Base-by-base conservation (phyloP, 371 early-diverging fungal genomes). In the Mortierella sp. region DNA sequence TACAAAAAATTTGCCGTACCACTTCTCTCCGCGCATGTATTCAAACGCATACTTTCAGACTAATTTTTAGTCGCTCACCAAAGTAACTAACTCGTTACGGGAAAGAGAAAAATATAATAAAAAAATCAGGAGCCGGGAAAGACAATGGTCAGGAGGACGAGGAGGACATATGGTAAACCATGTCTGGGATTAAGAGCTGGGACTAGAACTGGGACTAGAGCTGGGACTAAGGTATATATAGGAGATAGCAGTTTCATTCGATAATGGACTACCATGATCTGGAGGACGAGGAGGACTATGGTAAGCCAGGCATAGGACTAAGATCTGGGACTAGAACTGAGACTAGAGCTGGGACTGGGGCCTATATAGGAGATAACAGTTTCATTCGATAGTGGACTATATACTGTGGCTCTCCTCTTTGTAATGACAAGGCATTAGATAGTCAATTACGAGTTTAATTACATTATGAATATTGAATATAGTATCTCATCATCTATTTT, bases 391-490 rank as follows among this genome's bases (percentile, higher is more conserved):
- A 35, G 35, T 35, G 35, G 35, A 35, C 35, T 35, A 35, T 43
- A 43, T 3, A 43, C 43, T 43, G 16, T 11, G 11, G 43, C 43
- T 14, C 43, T 43, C 43, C 4, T 16, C 16, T 2, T n/a, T 52
- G 24, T 52, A 16, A 52, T 3, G 24, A 28, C 12, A 55, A 55
- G 28, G 24, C 55, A 14, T 55, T 55, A 28, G 5, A 2, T 26
- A 20, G 30, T 55, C 55, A 24, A 28, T 55, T 55, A 26, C 30
- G 11, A n/a, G 32, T 57, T 32, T 18, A 37, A 54, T 49, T 43
- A 69, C 18, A 57, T 32, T 54, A 55, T 14, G 24, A 47, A 58
- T n/a, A 58, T 64, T 51, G 24, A 52, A 55, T 55, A 55, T 20
- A 52, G 52, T 52, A 22, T 52, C 30, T 55, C 28, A 12, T 55